Base-by-base conservation (phyloP, 2,329 filamentous ascomycete genomes). In the Colletotrichum cereale region DNA sequence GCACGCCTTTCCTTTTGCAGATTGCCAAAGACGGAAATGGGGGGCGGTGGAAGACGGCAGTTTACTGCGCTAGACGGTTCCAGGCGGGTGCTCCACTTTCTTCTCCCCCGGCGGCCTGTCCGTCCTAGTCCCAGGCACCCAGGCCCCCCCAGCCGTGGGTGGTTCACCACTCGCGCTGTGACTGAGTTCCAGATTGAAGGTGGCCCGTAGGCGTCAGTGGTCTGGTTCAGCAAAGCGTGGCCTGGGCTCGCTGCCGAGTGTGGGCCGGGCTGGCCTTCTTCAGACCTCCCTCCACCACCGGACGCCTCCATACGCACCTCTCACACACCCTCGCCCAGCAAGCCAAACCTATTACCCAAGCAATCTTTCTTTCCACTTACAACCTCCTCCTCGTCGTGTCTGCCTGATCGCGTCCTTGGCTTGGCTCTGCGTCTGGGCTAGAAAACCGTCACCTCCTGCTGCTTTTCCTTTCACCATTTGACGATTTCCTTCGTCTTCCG, bases 231-330 rank as follows among this genome's bases (percentile, higher is more conserved):
- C 38, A 40, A 42, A 29, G 56, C 56, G 26, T 58, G 56, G 56
- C 31, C 24, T 16, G 42, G 56, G n/a, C 16, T 62, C 44, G 44
- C 42, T 48, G 36, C 21, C 42, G 44, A 52, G 56, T 36, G 55
- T 26, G 40, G 40, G 24, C 50, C 48, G 52, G 48, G 63, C 52
- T 58, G 66, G 53, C 53, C 53, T 42, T 42, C 65, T 62, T 44
- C 29, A 67, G 66, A 44, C 44, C 67, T 62, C 64, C 44, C 67
- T 62, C 64, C 67, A 71, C 67, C 64, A 71, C 64, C 52, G 48
- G 48, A 61, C 67, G 67, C 67, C 67, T 66, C 66, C 62, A 63
- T 58, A 38, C 44, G 36, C 67, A 67, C 36, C 67, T 50, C 56
- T 62, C 34, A 57, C 53, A 62, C 55, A 18, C 60, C 26, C 38